Conservation (phyloP, 1,139 yeast species). For the Zygoascus meyerae region DNA sequence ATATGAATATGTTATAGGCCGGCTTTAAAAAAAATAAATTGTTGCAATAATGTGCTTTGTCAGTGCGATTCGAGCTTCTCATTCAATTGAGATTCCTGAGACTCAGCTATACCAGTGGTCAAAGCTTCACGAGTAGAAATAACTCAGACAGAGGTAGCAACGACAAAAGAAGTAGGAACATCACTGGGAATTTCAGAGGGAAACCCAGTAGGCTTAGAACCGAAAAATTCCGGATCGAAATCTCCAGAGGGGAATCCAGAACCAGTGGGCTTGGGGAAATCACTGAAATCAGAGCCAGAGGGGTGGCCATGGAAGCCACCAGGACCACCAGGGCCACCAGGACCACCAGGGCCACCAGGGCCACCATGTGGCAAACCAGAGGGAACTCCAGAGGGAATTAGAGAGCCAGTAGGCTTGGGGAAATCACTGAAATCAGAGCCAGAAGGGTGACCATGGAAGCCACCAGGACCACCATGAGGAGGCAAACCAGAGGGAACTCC, state of each 20-base stretch:
- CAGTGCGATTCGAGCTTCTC: too few relatives aligned
- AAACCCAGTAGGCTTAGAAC: not conserved
- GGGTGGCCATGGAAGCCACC: not conserved
- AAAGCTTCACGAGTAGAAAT: too few relatives aligned
- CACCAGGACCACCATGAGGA: not conserved
- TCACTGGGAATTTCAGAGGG: not conserved
- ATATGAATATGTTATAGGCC: too few relatives aligned
- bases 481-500: not conserved
- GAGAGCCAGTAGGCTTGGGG: too few relatives aligned
- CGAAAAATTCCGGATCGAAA: not conserved
- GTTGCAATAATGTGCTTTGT: too few relatives aligned
- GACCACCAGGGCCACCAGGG: constrained; percentile 2
- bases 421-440: not conserved
- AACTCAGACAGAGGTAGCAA: not conserved
- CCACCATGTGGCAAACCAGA: not conserved
- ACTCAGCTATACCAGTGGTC: too few relatives aligned
- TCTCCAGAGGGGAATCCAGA: too few relatives aligned
- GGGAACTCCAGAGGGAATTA: not conserved
- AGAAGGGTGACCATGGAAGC: not conserved
- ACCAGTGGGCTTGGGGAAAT: too few relatives aligned
- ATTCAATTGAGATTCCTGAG: too few relatives aligned
- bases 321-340: not conserved
- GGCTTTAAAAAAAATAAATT: too few relatives aligned
- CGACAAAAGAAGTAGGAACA: not conserved
- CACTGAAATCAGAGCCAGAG: not conserved